Evolutionary conservation across 495 filamentous ascomycete species (phyloP), one percentile per base, ranked within the genome.

Genomic region (Bryoglossum gracile): DNA sequence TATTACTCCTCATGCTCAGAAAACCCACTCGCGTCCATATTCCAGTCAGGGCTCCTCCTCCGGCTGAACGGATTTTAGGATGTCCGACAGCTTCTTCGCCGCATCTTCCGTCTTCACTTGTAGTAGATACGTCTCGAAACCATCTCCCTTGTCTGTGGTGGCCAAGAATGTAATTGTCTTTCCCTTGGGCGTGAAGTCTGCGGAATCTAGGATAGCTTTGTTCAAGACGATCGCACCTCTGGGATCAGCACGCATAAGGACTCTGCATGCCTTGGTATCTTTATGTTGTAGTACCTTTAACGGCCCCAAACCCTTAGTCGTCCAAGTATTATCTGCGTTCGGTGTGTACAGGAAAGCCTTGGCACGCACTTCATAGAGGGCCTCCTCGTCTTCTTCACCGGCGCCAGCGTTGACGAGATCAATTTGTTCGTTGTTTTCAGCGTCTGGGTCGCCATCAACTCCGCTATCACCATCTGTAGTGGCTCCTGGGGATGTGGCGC

Each of bases 301-400:
- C 3, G 73, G 72, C 0, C 86, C 86, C 5, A 83, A 68, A 25
- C 83, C 85, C 59, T 78, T 71, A 5, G 67, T 73, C 11, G 65
- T 56, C 82, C 83, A 87, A 19, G 56, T 51, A 14, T 74, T 63
- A n/a, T 64, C 53, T 10, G 62, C 59, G 16, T 57, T 51, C 6
- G 56, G 59, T 16, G 66, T 59, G 19, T 65, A 70, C 57, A 81
- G 80, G 46, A 82, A 58, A 8, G 73, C 83, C 58, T 81, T 83
- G 30, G 77, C 76, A 36, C 77, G 76, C 11, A 78, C 71, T 51
- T 86, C 78, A 56, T 80, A 73, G 4, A 84, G 54, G 17, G 79
- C 66, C 24, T 72, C 68, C 58, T 90, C 86, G 48, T 87, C 70
- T 58, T 87, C 83, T 60, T 89, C 84, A 6, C 83, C 85, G 36